These are phyloP conservation scores for Metschnikowia sp. DNA, from an alignment of 805 yeast genomes.

Conservation along the genomic window DNA sequence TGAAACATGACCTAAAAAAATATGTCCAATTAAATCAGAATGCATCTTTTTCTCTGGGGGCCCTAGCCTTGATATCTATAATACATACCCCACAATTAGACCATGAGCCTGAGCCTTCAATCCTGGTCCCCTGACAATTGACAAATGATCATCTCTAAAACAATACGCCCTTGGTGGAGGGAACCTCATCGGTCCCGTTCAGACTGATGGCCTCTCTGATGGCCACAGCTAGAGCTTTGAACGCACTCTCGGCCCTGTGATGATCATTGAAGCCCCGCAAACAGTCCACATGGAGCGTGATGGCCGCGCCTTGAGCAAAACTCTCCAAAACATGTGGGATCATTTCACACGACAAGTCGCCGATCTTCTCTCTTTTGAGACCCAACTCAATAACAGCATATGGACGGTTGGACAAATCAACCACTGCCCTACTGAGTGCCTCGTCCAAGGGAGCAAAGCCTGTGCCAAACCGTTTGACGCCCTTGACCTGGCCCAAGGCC, in stretches of 20 bases:
- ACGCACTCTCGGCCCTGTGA: slow-evolving; percentile 93
- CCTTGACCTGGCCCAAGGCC: slow-evolving; percentile 85
- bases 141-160: slow-evolving; percentile 34
- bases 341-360: slow-evolving; percentile 92
- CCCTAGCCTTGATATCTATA: no score
- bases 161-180: slow-evolving; percentile 94
- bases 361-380: slow-evolving; percentile 86
- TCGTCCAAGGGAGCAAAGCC: slow-evolving; percentile 97
- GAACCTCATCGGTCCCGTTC: slow-evolving; percentile 88
- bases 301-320: slow-evolving; percentile 87
- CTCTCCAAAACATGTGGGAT: slow-evolving; percentile 95
- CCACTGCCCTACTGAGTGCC: slow-evolving; percentile 93
- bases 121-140: no score
- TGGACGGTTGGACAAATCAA: slow-evolving; percentile 91
- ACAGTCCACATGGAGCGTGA: slow-evolving; percentile 93
- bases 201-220: slow-evolving; percentile 77
- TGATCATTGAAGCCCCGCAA: slow-evolving; percentile 93
- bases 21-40: no score
- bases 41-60: no score
- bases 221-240: slow-evolving; percentile 94
- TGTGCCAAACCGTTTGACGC: slow-evolving; percentile 87
- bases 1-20: no score
- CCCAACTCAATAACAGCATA: slow-evolving; percentile 88
- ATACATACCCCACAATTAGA: neutral
- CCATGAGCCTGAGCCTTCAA: no score